Conservation (phyloP, 768 basidiomycete genomes). For the Clathrus columnatus region DNA sequence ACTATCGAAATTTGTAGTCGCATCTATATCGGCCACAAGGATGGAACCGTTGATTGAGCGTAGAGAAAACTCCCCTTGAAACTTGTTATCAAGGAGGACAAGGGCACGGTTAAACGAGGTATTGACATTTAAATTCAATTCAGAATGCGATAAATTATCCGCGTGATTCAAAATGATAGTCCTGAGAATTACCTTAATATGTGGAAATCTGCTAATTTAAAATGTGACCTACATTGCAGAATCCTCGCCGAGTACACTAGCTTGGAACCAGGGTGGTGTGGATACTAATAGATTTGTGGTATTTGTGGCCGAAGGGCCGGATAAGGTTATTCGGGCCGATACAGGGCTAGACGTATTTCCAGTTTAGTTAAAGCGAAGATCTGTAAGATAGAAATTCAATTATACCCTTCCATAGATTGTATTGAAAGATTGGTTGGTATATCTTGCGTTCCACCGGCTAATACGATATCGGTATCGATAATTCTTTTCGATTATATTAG, state of each 20-base stretch:
- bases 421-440: slow-evolving; percentile 5
- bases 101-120: slow-evolving; percentile 7
- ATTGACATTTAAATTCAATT: slow-evolving; percentile 6
- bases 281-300: neutral
- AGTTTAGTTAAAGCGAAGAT: neutral
- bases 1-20: neutral
- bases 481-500: neutral
- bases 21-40: slow-evolving; percentile 7
- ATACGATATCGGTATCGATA: slow-evolving; percentile 6
- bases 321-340: slow-evolving; percentile 5
- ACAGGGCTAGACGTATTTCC: neutral
- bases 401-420: slow-evolving; percentile 4
- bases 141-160: slow-evolving; percentile 1
- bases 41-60: slow-evolving; percentile 6
- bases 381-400: neutral
- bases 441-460: slow-evolving; percentile 1
- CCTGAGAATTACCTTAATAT: neutral
- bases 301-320: neutral
- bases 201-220: neutral
- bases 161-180: slow-evolving; percentile 7
- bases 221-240: neutral
- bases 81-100: slow-evolving; percentile 4
- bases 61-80: slow-evolving; percentile 3
- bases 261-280: neutral
- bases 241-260: neutral